These are phyloP conservation scores for Solanum tarapatanum DNA, from an alignment of 257 asterid species.

Conservation along the genomic window DNA sequence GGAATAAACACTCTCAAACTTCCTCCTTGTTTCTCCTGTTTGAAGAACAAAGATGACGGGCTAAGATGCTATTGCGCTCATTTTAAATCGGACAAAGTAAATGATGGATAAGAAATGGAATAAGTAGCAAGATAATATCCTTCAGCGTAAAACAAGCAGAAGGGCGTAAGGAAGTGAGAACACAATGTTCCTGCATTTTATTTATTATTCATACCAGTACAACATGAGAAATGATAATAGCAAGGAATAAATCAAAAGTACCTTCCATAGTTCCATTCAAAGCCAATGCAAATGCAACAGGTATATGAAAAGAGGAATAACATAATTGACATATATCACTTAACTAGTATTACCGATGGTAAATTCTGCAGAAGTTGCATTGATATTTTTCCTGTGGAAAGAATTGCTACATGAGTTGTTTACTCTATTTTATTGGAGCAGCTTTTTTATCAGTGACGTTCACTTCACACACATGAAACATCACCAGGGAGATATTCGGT, in stretches of 20 bases:
- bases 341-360: not conserved
- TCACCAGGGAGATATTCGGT: not conserved
- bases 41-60: not conserved
- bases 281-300: not conserved
- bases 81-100: not conserved
- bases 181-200: not conserved
- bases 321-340: not conserved
- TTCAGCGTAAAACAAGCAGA: not conserved
- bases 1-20: constrained; percentile 75
- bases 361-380: not conserved
- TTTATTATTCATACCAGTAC: not conserved
- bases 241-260: not conserved
- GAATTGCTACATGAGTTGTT: not conserved
- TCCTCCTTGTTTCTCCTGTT: constrained; percentile 90
- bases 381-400: not conserved
- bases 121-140: not conserved
- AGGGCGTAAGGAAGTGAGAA: not conserved
- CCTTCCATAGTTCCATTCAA: not conserved
- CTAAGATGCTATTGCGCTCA: not conserved
- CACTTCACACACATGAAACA: not conserved
- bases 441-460: not conserved
- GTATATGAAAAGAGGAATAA: not conserved
- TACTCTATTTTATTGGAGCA: not conserved
- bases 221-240: not conserved
- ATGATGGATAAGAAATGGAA: not conserved